phyloP scores from a whole-genome alignment of 108 stramenopile species.

The Cyclotella kingstonii region DNA sequence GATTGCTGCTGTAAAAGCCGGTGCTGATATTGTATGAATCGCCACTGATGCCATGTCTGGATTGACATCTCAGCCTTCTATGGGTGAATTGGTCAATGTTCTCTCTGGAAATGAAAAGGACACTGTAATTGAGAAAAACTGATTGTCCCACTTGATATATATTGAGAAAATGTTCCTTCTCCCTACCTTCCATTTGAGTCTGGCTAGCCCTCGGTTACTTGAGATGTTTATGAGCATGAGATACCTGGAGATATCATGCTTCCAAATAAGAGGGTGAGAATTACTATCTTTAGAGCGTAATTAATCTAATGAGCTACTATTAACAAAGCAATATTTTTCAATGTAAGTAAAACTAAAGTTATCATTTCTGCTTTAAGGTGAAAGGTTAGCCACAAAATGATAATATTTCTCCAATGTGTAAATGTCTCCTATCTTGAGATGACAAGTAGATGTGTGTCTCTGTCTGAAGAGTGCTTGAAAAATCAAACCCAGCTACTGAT shows the following conservation, averaged over 20 bases:
- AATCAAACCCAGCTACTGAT: too few species aligned
- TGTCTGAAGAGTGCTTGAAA: too few species aligned
- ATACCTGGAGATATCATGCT: slow-evolving; percentile 83
- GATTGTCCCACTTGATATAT: slow-evolving; percentile 64
- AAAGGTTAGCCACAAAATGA: too few species aligned
- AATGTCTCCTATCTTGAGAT: too few species aligned
- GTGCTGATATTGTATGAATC: slow-evolving; percentile 90
- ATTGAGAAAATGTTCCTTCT: slow-evolving; percentile 88
- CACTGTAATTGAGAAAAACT: slow-evolving; percentile 75
- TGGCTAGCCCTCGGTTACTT: slow-evolving; percentile 75
- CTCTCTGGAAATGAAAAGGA: slow-evolving; percentile 74
- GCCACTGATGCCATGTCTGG: slow-evolving; percentile 92
- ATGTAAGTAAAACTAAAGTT: too few species aligned
- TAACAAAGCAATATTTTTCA: too few species aligned
- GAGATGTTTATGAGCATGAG: slow-evolving; percentile 81
- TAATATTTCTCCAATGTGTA: too few species aligned
- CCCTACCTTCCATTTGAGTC: slow-evolving; percentile 94
- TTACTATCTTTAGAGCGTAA: too few species aligned
- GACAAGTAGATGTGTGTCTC: too few species aligned
- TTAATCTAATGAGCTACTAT: too few species aligned
- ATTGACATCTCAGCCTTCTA: slow-evolving; percentile 89
- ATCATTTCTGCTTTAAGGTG: too few species aligned
- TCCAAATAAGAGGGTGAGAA: too few species aligned
- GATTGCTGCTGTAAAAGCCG: slow-evolving; percentile 85
- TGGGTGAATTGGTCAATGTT: slow-evolving; percentile 87